Percentiles rank a stretch among this genome's conserved stretches.
These are phyloP conservation scores for Salvia sclarea DNA, from an alignment of 305 asterid genomes.

Conservation along the genomic window DNA sequence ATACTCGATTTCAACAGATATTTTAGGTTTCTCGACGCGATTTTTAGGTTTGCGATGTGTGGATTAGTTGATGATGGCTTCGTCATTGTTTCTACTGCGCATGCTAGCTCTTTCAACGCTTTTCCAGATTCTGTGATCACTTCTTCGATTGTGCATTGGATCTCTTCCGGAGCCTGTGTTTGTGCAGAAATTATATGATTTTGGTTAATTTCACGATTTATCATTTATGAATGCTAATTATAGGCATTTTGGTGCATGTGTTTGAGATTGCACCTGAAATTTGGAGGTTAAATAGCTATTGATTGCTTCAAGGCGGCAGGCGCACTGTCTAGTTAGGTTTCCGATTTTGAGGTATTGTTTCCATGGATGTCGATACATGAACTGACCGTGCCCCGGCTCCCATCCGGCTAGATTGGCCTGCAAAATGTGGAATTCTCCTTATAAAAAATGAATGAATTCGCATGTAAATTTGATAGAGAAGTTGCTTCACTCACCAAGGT, in stretches of 20 bases:
- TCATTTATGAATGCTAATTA: too few species aligned
- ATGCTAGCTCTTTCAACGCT: conserved; percentile 56
- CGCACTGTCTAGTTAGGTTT: conserved; percentile 57
- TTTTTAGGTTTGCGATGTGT: conserved; percentile 45
- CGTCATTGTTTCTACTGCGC: conserved; percentile 51
- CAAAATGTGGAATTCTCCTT: not conserved
- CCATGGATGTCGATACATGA: conserved; percentile 78
- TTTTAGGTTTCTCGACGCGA: conserved; percentile 45
- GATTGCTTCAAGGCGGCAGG: conserved; percentile 58
- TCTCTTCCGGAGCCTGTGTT: conserved; percentile 45
- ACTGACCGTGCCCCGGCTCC: conserved; percentile 80
- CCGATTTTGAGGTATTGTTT: conserved; percentile 68
- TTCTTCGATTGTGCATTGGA: conserved; percentile 31
- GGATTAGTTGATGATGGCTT: conserved; percentile 42
- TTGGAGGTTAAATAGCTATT: conserved; percentile 46
- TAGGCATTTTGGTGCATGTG: not conserved
- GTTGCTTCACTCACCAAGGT: conserved; percentile 48
- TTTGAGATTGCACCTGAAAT: conserved; percentile 39
- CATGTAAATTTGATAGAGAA: not conserved
- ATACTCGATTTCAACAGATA: conserved; percentile 39
- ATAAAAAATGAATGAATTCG: not conserved
- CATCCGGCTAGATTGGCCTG: conserved; percentile 82
- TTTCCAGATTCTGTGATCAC: conserved; percentile 47
- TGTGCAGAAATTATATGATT: too few species aligned
- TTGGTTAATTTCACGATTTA: not conserved